Conservation (phyloP, 768 basidiomycete species). For the Pholiota conissans region DNA sequence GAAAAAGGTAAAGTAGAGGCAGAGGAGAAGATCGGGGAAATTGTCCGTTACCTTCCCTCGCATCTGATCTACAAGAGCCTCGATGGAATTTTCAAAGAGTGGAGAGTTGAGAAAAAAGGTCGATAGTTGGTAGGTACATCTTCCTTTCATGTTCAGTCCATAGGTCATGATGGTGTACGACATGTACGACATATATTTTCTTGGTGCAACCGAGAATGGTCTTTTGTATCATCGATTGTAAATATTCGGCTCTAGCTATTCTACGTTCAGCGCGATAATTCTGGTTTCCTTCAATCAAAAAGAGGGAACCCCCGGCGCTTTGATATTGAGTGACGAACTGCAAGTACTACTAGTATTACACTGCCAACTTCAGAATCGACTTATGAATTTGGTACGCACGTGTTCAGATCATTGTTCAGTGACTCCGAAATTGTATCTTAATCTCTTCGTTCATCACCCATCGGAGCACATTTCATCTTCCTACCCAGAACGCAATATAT, state of each 20-base stretch:
- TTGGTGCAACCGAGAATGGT: neutral
- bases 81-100: conserved; percentile 94
- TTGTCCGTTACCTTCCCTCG: conserved; percentile 85
- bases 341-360: too few species aligned
- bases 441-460: neutral
- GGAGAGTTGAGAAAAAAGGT: conserved; percentile 82
- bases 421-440: neutral
- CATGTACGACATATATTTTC: neutral
- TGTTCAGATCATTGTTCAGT: neutral
- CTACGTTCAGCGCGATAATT: too few species aligned
- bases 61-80: conserved; percentile 88
- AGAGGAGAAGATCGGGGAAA: conserved; percentile 80
- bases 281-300: too few species aligned
- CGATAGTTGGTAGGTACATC: conserved; percentile 31
- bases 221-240: too few species aligned
- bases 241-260: too few species aligned
- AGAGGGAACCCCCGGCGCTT: too few species aligned
- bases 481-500: neutral
- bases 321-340: too few species aligned
- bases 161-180: neutral
- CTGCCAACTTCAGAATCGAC: too few species aligned
- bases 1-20: conserved; percentile 70
- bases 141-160: neutral
- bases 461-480: neutral
- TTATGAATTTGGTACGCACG: neutral